Evolutionary conservation across 1,139 yeast species (phyloP), one percentile per base, ranked within the genome.

Genomic region (Candida albicans): DNA sequence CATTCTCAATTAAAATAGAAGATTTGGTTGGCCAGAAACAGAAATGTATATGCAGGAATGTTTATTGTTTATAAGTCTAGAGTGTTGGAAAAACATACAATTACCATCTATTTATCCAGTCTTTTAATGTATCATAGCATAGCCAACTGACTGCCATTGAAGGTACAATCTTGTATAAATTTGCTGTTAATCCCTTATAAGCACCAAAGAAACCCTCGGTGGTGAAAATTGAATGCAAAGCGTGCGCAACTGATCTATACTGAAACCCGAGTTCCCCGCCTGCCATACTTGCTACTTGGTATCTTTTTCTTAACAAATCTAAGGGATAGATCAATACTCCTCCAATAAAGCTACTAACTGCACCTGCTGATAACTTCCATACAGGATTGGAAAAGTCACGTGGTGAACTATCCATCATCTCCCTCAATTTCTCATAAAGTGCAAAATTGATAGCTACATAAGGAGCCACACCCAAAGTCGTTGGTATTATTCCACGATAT

Each of bases 71-170:
- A 27, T 27, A 27, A 25, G 10, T 27, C 29, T 10, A 27, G 7
- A 3, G 11, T n/a, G 11, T 10, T 27, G 3, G 29, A 27, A 8
- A 8, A 29, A n/a, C 9, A 7, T 8, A 13, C 11, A n/a, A 2
- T 10, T 41, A 72, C 77, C 77, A 70, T 18, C 45, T 41, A 8
- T 59, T 60, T 14, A 73, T 64, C 28, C 55, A 49, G 12, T 63
- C 83, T 56, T 76, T 77, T 22, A 86, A 70, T 34, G 80, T 63
- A 60, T 91, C 98, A 64, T 87, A 91, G 49, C 87, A 81, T 47
- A 87, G 70, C 96, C 96, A 93, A 49, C 91, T 87, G 15, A 91
- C 90, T 2, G 98, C 98, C 93, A 91, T 91, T 8, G 95, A 84
- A 0, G 97, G 97, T 33, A 89, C 87, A 2, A 91, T 95, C 62